Evolutionary conservation across 2,329 filamentous ascomycete species (phyloP), one percentile per base, ranked within the genome.

Genomic region (Hypocrella siamensis): DNA sequence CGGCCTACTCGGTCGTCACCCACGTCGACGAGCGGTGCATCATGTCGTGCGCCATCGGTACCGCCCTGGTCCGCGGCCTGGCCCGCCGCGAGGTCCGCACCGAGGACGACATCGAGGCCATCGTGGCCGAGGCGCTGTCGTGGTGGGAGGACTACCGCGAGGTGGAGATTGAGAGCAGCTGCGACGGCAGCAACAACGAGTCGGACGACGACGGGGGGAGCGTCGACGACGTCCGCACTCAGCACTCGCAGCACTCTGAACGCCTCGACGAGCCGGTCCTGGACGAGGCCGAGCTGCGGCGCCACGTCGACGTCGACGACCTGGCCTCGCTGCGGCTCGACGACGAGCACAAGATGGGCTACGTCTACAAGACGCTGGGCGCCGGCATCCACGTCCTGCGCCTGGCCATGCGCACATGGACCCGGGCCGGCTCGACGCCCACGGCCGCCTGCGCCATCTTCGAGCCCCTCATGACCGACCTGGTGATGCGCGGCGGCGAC

Each of bases 291-390:
- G 64, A 67, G 38, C 54, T 65, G 28, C 42, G 45, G 18, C 46
- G 40, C n/a, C 54, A 67, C 39, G 46, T 53, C 5, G 51, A 51
- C 10, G 54, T 52, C 3, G 38, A 48, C 19, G 42, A 40, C 0
- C 44, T 67, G 1, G 46, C 48, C 2, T 54, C 54, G 3, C 46
- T 67, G 25, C 42, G 58, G 29, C 45, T 68, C 14, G 65, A 69
- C 35, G 57, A 62, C 14, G 38, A 40, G 5, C 41, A 43, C 17
- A 55, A 58, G 41, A 66, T 69, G 28, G 65, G 66, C 4, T 68
- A 68, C 36, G 63, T 67, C 17, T 68, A 67, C 45, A 68, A 69
- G 45, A 58, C 60, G 4, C 55, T 70, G 10, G 65, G 64, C 0
- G 54, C 61, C 0, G 63, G 61, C 0, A 48, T 68, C 9, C 39